Evolutionary conservation across 2,329 filamentous ascomycete genomes (phyloP).

Genomic region (Xylaria sp.): DNA sequence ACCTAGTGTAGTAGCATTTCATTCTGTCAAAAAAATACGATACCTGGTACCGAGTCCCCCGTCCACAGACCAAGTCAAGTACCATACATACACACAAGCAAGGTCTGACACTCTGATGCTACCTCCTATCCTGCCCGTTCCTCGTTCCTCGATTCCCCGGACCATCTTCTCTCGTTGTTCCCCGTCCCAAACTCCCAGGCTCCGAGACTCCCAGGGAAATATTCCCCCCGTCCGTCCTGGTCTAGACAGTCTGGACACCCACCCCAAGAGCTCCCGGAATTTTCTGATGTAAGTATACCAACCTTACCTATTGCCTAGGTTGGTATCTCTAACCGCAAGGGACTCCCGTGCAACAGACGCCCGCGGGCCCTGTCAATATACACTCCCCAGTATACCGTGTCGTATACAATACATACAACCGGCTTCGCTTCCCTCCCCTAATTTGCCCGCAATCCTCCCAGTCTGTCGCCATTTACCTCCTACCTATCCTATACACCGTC

Average conservation of each 20-base stretch:
- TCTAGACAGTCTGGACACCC: slow-evolving; percentile 29
- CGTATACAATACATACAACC: not conserved
- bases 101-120: slow-evolving; percentile 19
- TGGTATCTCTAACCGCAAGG: slow-evolving; percentile 35
- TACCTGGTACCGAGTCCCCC: slow-evolving; percentile 1
- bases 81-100: not conserved
- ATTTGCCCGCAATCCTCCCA: slow-evolving; percentile 36
- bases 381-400: slow-evolving; percentile 11
- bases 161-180: slow-evolving; percentile 13
- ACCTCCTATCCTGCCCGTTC: slow-evolving; percentile 6
- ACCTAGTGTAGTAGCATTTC: slow-evolving; percentile 4
- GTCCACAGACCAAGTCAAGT: slow-evolving; percentile 11
- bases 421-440: slow-evolving; percentile 14
- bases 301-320: slow-evolving; percentile 26
- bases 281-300: slow-evolving; percentile 7
- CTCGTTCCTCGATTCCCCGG: slow-evolving; percentile 13
- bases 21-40: not conserved
- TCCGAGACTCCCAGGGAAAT: too few relatives aligned
- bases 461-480: slow-evolving; percentile 17
- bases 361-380: slow-evolving; percentile 24
- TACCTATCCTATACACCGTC: slow-evolving; percentile 18
- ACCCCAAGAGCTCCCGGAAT: slow-evolving; percentile 12
- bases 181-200: slow-evolving; percentile 5
- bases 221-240: slow-evolving; percentile 31
- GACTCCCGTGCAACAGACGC: slow-evolving; percentile 33